phyloP scores from a whole-genome alignment of 1,284 basidiomycete genomes.

The Apiotrichum veenhuisii region DNA sequence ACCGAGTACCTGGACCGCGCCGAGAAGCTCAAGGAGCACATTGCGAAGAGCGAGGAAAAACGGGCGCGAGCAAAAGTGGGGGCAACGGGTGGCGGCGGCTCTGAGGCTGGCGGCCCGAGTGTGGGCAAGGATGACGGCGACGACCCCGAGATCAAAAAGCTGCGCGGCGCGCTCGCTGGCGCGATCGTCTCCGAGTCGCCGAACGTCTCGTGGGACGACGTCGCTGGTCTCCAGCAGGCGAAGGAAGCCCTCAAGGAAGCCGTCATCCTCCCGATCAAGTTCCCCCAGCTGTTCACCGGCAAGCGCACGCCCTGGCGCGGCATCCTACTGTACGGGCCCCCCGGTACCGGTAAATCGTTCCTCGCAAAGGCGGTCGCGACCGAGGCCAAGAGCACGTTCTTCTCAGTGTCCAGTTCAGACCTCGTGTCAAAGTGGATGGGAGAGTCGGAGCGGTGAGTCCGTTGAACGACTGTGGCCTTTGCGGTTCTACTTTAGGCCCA shows the following conservation, averaged over 20 bases:
- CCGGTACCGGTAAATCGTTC: slow-evolving; percentile 87
- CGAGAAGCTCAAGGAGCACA: slow-evolving; percentile 84
- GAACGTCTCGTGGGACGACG: slow-evolving; percentile 97
- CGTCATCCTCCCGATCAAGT: slow-evolving; percentile 97
- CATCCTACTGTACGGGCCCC: slow-evolving; percentile 92
- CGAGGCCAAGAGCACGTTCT: slow-evolving; percentile 98
- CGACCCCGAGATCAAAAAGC: slow-evolving; percentile 92
- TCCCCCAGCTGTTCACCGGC: slow-evolving; percentile 95
- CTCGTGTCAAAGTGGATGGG: slow-evolving; percentile 99
- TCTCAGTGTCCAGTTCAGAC: slow-evolving; percentile 91
- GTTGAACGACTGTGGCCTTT: too few relatives aligned
- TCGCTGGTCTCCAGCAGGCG: slow-evolving; percentile 88
- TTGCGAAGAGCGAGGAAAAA: slow-evolving; percentile 65
- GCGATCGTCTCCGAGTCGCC: slow-evolving; percentile 93
- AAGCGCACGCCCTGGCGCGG: slow-evolving; percentile 97
- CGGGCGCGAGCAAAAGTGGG: slow-evolving; percentile 71
- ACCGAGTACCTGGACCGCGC: slow-evolving; percentile 89
- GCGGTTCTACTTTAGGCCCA: too few relatives aligned
- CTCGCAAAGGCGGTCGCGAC: slow-evolving; percentile 98
- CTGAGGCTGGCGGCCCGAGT: slow-evolving; percentile 61
- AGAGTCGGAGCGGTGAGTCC: slow-evolving; percentile 84
- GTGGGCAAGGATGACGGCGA: slow-evolving; percentile 66
- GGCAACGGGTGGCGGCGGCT: slow-evolving; percentile 63
- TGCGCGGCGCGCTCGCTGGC: slow-evolving; percentile 78
- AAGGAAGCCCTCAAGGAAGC: slow-evolving; percentile 97